Conservation (phyloP, 139 green algal genomes). For the Coelastrella sp. region DNA sequence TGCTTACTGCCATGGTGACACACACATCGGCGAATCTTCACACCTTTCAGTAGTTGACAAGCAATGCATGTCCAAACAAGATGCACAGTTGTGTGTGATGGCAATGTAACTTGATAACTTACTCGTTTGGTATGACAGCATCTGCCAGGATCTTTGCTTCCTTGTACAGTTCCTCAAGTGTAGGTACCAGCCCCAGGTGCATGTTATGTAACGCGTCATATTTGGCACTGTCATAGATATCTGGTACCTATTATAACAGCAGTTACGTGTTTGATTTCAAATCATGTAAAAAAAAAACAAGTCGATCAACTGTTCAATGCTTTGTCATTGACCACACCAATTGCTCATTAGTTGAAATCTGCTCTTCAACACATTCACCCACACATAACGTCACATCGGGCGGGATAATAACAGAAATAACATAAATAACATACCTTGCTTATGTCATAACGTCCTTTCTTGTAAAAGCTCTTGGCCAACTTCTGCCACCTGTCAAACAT, state of each 20-base stretch:
- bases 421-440: constrained; percentile 47
- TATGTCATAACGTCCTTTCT: constrained; percentile 89
- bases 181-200: constrained; percentile 76
- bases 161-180: constrained; percentile 54
- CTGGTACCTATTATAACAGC: constrained; percentile 77
- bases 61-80: too few relatives aligned
- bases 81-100: too few relatives aligned
- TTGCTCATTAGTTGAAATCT: too few relatives aligned
- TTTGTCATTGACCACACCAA: too few relatives aligned
- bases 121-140: constrained; percentile 48
- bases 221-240: constrained; percentile 96
- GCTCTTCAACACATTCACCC: background rate
- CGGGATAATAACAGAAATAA: background rate
- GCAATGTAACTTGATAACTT: too few relatives aligned
- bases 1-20: too few relatives aligned
- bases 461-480: constrained; percentile 91
- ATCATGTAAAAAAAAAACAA: too few relatives aligned
- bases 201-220: constrained; percentile 97
- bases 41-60: too few relatives aligned
- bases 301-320: too few relatives aligned
- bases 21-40: too few relatives aligned
- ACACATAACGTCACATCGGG: background rate
- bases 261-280: background rate
- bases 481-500: constrained; percentile 95
- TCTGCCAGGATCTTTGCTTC: constrained; percentile 44